These are phyloP conservation scores for Rhizophagus sp. DNA, from an alignment of 192 early-diverging fungal genomes.

Conservation along the genomic window DNA sequence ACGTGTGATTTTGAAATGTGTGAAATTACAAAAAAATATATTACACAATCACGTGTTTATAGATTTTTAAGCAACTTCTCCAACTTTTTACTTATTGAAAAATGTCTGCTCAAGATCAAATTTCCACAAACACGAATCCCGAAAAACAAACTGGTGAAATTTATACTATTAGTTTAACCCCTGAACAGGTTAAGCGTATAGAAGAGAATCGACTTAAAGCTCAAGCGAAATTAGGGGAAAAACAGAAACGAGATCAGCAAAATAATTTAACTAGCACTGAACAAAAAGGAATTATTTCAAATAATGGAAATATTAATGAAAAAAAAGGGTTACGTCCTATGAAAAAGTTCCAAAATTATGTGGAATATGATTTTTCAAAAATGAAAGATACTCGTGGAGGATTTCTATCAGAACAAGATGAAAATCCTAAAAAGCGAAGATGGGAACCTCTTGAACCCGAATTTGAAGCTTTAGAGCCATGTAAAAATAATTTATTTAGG, in stretches of 20 bases:
- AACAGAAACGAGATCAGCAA: neutral
- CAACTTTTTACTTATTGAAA: neutral
- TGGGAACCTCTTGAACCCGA: slow-evolving; percentile 40
- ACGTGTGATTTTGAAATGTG: too few species aligned
- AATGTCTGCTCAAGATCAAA: neutral
- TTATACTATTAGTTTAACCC: neutral
- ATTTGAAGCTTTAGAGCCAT: slow-evolving; percentile 39
- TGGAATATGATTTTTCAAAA: slow-evolving; percentile 84
- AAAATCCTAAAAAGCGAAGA: slow-evolving; percentile 36
- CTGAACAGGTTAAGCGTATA: slow-evolving; percentile 14
- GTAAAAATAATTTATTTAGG: slow-evolving; percentile 38
- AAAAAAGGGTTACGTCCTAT: slow-evolving; percentile 27
- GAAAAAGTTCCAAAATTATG: slow-evolving; percentile 43
- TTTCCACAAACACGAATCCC: neutral
- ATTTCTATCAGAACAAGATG: slow-evolving; percentile 69
- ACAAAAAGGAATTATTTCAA: neutral
- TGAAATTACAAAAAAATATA: too few species aligned
- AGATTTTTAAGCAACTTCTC: neutral
- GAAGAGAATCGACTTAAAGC: slow-evolving; percentile 24
- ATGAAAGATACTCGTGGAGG: slow-evolving; percentile 89
- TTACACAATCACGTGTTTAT: neutral
- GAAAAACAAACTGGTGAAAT: neutral
- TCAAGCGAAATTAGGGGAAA: neutral
- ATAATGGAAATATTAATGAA: neutral
- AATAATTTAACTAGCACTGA: neutral